Conservation (phyloP, 257 asterid species). For the Oldenlandia corymbosa region DNA sequence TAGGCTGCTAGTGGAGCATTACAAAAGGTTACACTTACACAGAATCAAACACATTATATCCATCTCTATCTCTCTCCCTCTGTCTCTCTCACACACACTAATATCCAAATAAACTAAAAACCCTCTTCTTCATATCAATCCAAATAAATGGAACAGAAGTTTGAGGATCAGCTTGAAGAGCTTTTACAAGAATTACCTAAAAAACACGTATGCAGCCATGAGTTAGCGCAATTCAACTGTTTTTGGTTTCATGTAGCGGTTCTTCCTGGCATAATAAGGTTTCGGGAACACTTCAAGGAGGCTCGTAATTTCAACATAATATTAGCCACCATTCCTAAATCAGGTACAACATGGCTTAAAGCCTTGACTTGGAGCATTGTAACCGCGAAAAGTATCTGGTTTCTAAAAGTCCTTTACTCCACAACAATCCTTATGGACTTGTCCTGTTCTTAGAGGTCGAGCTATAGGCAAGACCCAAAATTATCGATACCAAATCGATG, state of each 20-base stretch:
- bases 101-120: too few species aligned
- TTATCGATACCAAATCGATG: slow-evolving; percentile 1
- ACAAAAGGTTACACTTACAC: too few species aligned
- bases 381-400: slow-evolving; percentile 1
- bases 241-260: slow-evolving; percentile 17
- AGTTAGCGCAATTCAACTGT: slow-evolving; percentile 13
- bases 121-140: too few species aligned
- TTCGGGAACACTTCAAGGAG: slow-evolving; percentile 15
- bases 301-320: slow-evolving; percentile 20
- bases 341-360: slow-evolving; percentile 26
- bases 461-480: background rate
- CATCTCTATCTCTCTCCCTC: too few species aligned
- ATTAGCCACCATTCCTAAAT: slow-evolving; percentile 21
- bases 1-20: too few species aligned
- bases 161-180: too few species aligned
- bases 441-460: slow-evolving; percentile 13
- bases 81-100: too few species aligned
- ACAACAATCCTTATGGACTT: slow-evolving; percentile 20
- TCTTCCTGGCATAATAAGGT: slow-evolving; percentile 15
- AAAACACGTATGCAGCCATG: too few species aligned
- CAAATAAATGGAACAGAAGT: too few species aligned
- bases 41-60: too few species aligned
- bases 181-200: too few species aligned
- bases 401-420: slow-evolving; percentile 14
- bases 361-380: slow-evolving; percentile 9